Evolutionary conservation across 1,284 basidiomycete species (phyloP).

Genomic region (Puccinia triticina): DNA sequence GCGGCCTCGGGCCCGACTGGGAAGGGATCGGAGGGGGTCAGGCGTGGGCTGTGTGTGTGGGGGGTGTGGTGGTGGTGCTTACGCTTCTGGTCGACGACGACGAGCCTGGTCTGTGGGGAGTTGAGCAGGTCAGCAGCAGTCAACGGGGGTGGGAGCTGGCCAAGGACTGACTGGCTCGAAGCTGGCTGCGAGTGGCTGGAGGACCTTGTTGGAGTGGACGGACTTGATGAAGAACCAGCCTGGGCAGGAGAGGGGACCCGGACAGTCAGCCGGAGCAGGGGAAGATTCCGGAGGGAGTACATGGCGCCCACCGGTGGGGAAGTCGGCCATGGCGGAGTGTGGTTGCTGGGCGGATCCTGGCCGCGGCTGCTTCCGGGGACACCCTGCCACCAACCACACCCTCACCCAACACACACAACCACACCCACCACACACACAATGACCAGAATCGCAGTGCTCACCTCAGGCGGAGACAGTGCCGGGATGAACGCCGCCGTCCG

Average conservation of each 20-base stretch:
- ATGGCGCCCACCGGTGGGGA: constrained; percentile 31
- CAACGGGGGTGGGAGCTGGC: neutral
- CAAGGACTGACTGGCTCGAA: constrained; percentile 18
- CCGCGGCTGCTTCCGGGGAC: too few species aligned
- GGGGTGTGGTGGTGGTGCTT: too few species aligned
- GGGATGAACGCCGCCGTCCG: constrained; percentile 86
- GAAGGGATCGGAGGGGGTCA: neutral
- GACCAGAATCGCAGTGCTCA: constrained; percentile 82
- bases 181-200: constrained; percentile 35
- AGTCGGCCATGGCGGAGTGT: constrained; percentile 32
- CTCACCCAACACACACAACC: neutral
- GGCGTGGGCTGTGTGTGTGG: too few species aligned
- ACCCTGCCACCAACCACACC: neutral
- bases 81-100: constrained; percentile 36
- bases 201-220: constrained; percentile 28
- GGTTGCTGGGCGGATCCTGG: too few species aligned
- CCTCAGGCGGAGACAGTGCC: constrained; percentile 94
- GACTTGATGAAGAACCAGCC: constrained; percentile 49
- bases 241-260: neutral
- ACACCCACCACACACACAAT: neutral
- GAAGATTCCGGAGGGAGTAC: too few species aligned
- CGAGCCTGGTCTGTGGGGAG: constrained; percentile 17
- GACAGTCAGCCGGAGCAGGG: too few species aligned
- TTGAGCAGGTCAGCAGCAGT: neutral
- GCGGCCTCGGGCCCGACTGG: constrained; percentile 13